Base-by-base conservation (phyloP, 768 basidiomycete genomes). In the Lepiota venenata region DNA sequence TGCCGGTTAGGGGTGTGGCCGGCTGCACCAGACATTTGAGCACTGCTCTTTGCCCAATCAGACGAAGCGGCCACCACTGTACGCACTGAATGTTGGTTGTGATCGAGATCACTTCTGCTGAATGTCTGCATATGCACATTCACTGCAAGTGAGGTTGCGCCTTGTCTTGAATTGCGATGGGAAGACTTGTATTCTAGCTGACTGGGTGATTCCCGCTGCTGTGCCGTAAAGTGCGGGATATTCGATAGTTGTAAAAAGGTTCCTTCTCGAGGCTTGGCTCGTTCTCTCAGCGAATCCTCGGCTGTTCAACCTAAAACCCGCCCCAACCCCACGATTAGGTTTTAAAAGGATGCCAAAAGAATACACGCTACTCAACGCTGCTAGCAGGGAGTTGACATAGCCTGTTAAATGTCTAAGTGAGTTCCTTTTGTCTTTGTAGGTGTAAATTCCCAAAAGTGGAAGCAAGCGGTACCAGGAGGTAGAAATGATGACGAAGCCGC, bases 381-480 rank as follows among this genome's bases (percentile, higher is more conserved):
- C 78, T n/a, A 81, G 64, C 22, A 78, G 61, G 1, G 78, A 79
- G 57, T 80, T 81, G 18, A 80, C 77, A 57, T 81, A 79, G 58
- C 75, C 78, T 80, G 45, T 47, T 11, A 15, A 39, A 22, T 41
- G 45, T 54, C 29, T 45, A 16, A 20, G 45, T 54, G 52, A 54
- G 52, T 36, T 45, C 25, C 25, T 18, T 39, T 40, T 16, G 38
- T 14, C 15, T 15, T 38, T 36, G 47, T 32, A 22, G 47, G 45
- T 45, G 21, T n/a, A 18, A 29, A 47, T 54, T 54, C 36, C 9
- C 15, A 3, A 47, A 7, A 22, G n/a, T 20, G 27, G 6, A 46
- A 52, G n/a, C 22, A 16, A 25, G 38, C 10, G 32, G 32, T 25
- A 25, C 25, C 25, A 25, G 18, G 21, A 53, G 22, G 43, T 35